A percentile compares a stretch with the other conserved stretches of the same genome.
Conservation (phyloP, 495 filamentous ascomycete species). For the Jackrogersella multiformis region DNA sequence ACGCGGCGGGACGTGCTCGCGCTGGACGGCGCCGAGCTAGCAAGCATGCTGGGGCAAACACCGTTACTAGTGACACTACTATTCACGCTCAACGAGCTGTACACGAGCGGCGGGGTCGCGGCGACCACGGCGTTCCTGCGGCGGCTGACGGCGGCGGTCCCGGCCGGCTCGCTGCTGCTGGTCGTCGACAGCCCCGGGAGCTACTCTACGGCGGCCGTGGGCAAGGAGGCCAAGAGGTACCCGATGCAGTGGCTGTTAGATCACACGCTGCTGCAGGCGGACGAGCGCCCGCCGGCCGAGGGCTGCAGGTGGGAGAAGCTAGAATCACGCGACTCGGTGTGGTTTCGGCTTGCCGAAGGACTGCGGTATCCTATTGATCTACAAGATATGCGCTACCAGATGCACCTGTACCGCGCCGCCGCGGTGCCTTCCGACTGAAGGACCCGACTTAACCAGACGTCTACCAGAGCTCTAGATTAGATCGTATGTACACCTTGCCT, state of each 20-base stretch:
- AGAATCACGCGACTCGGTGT: slow-evolving; percentile 75
- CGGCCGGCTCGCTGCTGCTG: slow-evolving; percentile 72
- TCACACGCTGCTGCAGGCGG: slow-evolving; percentile 69
- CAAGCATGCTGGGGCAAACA: slow-evolving; percentile 46
- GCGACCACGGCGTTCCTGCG: slow-evolving; percentile 80
- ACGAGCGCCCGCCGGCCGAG: slow-evolving; percentile 28
- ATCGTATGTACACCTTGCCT: not conserved
- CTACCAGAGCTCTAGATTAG: not conserved
- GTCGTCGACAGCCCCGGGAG: slow-evolving; percentile 93
- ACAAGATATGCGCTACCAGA: slow-evolving; percentile 94
- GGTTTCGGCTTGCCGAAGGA: slow-evolving; percentile 77
- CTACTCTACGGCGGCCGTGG: slow-evolving; percentile 81
- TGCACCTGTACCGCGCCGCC: slow-evolving; percentile 73
- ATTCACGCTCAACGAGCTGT: slow-evolving; percentile 98
- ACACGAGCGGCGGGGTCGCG: slow-evolving; percentile 72
- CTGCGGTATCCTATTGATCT: slow-evolving; percentile 83
- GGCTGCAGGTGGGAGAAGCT: slow-evolving; percentile 73
- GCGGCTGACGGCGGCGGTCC: slow-evolving; percentile 63
- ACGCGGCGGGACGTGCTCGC: slow-evolving; percentile 70
- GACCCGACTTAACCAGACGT: not conserved
- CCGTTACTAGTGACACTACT: slow-evolving; percentile 78
- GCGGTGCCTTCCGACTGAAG: slow-evolving; percentile 15
- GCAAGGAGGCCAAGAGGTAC: slow-evolving; percentile 72
- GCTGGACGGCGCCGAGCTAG: slow-evolving; percentile 53
- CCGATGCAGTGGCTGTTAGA: slow-evolving; percentile 95